A percentile compares a stretch with the other conserved stretches of the same genome.
phyloP scores from a whole-genome alignment of 805 yeast genomes.

The Saturnispora silvae region DNA sequence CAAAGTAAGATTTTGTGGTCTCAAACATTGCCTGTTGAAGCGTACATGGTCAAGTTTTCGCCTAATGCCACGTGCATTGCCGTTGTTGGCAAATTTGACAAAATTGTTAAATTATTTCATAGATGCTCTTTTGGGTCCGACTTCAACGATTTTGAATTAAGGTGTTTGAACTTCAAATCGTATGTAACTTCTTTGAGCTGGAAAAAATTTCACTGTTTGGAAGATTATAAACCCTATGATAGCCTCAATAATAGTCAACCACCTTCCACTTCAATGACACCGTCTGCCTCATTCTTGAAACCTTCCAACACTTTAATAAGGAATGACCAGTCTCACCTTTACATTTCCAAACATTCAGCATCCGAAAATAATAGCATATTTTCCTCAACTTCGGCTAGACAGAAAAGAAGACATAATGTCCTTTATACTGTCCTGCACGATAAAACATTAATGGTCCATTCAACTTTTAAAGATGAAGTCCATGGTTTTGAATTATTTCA shows the following conservation, averaged over 20 bases:
- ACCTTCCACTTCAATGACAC: not conserved
- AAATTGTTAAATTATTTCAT: slow-evolving; percentile 67
- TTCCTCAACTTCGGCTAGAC: not conserved
- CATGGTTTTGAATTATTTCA: slow-evolving; percentile 45
- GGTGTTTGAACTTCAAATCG: slow-evolving; percentile 55
- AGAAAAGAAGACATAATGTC: slow-evolving; percentile 31
- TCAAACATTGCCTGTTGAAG: slow-evolving; percentile 49
- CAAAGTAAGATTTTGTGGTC: slow-evolving; percentile 31
- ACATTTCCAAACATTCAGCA: slow-evolving; percentile 3
- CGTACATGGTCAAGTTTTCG: slow-evolving; percentile 46
- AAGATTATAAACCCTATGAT: not conserved
- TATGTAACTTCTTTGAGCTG: slow-evolving; percentile 50
- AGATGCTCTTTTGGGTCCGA: slow-evolving; percentile 58
- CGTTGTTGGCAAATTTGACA: slow-evolving; percentile 51
- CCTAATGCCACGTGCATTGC: slow-evolving; percentile 62
- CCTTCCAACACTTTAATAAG: slow-evolving; percentile 23
- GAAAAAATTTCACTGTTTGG: slow-evolving; percentile 27
- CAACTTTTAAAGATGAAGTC: slow-evolving; percentile 44
- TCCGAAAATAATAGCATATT: slow-evolving; percentile 5
- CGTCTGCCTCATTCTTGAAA: slow-evolving; percentile 13
- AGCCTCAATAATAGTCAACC: too few relatives aligned
- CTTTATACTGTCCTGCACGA: slow-evolving; percentile 60
- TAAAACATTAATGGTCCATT: slow-evolving; percentile 54
- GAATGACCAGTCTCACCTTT: slow-evolving; percentile 11
- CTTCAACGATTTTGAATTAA: slow-evolving; percentile 54